Conservation (phyloP, 2,329 filamentous ascomycete genomes). For the Rhexocercosporidium sp. region DNA sequence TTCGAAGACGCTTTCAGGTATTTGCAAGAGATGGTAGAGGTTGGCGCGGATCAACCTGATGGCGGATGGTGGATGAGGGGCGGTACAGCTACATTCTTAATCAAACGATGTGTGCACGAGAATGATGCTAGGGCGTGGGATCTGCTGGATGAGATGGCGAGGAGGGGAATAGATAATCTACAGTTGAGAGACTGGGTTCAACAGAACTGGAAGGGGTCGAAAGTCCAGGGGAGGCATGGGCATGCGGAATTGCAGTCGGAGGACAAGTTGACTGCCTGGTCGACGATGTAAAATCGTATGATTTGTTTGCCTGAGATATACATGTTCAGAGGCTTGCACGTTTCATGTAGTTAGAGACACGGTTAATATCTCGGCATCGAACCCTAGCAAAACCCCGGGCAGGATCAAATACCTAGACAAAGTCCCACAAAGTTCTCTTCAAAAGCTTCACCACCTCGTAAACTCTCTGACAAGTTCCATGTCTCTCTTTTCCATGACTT, state of each 20-base stretch:
- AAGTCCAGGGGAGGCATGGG: background rate
- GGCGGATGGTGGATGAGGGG: slow-evolving; percentile 41
- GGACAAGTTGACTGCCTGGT: background rate
- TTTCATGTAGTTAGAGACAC: no score
- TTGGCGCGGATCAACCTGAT: slow-evolving; percentile 42
- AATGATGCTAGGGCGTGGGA: slow-evolving; percentile 35
- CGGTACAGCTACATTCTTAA: slow-evolving; percentile 34
- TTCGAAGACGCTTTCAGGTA: slow-evolving; percentile 55
- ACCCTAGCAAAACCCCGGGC: no score
- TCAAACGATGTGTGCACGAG: slow-evolving; percentile 29
- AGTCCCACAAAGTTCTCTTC: background rate
- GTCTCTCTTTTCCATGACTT: background rate
- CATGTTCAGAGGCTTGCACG: no score
- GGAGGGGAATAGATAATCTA: slow-evolving; percentile 26
- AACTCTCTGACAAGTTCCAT: no score
- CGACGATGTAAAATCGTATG: slow-evolving; percentile 18
- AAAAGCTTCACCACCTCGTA: background rate
- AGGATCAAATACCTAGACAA: no score
- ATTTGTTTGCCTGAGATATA: background rate
- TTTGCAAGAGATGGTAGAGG: slow-evolving; percentile 53
- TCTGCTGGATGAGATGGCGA: slow-evolving; percentile 35
- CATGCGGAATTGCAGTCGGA: background rate
- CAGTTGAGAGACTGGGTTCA: slow-evolving; percentile 22
- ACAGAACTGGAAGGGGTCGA: slow-evolving; percentile 11
- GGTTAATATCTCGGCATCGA: no score